Evolutionary conservation across 495 filamentous ascomycete species (phyloP), one percentile per base, ranked within the genome.

Genomic region (Penicillium egyptiacum): DNA sequence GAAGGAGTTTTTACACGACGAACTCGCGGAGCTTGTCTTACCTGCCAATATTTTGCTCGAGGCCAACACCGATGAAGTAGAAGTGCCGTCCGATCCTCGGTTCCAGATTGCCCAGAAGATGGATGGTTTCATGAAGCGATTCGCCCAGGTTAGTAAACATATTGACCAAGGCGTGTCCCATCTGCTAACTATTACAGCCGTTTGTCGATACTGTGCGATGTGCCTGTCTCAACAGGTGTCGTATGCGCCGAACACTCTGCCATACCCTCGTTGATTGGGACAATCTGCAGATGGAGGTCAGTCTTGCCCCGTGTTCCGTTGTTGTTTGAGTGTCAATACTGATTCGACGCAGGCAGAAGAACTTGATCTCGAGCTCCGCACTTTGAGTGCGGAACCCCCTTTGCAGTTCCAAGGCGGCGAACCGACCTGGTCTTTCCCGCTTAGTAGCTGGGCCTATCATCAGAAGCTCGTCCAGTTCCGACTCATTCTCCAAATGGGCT

Each of bases 401-500:
- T 79, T 62, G 37, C 61, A 76, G 72, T 59, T 72, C 46, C 70
- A 73, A 20, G 69, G 75, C 26, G 72, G 63, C 17, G 75, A 79
- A 52, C 68, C 78, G 19, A 78, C 80, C 12, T 87, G 77, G 65
- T 81, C 82, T 0, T 88, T 85, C 63, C 90, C 92, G 0, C 79
- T 98, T 2, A 90, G 88, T 5, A 89, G 86, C 6, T 98, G 94
- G 94, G 83, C 86, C 0, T 94, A 93, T 66, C 83, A 90, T 52
- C 88, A 96, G 64, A 98, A 96, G 68, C 79, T 97, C 2, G 83
- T 79, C 9, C 85, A 94, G 62, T 89, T 97, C 82, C 87, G 92
- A 57, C 88, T 86, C 78, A 87, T 94, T 44, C 79, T 96, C 12
- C 91, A 96, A 69, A 85, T 96, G 51, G 94, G 94, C n/a, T 97